Evolutionary conservation across 2,329 filamentous ascomycete species (phyloP).

Genomic region (Colletotrichum kahawae): DNA sequence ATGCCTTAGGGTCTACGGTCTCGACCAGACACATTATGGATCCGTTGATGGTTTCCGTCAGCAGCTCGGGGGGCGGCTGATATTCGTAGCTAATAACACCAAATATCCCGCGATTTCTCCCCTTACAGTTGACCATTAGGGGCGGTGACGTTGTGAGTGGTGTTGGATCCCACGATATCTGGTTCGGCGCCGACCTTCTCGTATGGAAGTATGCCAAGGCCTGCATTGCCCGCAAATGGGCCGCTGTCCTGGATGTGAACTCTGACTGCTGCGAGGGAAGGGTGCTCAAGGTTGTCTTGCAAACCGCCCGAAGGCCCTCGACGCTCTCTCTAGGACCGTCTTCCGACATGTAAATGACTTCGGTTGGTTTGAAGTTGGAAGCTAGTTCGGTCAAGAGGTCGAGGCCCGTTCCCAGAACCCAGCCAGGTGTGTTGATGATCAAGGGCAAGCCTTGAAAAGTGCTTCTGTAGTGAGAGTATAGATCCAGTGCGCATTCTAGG

Average conservation of each 20-base stretch:
- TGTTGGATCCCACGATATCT: slow-evolving; percentile 52
- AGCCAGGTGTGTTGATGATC: slow-evolving; percentile 77
- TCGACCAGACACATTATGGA: slow-evolving; percentile 71
- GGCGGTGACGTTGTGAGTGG: slow-evolving; percentile 64
- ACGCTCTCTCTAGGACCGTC: slow-evolving; percentile 65
- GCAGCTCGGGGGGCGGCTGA: slow-evolving; percentile 60
- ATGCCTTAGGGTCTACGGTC: slow-evolving; percentile 59
- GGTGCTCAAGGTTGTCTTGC: slow-evolving; percentile 47
- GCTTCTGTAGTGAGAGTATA: slow-evolving; percentile 61
- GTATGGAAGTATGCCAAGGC: slow-evolving; percentile 80
- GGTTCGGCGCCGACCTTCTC: slow-evolving; percentile 19
- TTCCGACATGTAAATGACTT: slow-evolving; percentile 73
- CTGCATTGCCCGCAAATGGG: slow-evolving; percentile 75
- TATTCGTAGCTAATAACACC: slow-evolving; percentile 73
- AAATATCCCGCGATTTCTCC: slow-evolving; percentile 56
- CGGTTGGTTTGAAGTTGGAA: slow-evolving; percentile 55
- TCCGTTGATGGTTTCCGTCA: slow-evolving; percentile 72
- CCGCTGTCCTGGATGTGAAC: slow-evolving; percentile 61
- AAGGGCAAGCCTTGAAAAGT: slow-evolving; percentile 56
- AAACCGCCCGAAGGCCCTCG: slow-evolving; percentile 53
- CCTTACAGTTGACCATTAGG: slow-evolving; percentile 66
- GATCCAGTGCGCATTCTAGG: slow-evolving; percentile 65
- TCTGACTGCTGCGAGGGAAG: slow-evolving; percentile 67
- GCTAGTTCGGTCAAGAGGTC: slow-evolving; percentile 67
- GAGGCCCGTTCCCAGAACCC: slow-evolving; percentile 74